These are phyloP conservation scores for Pestalotiopsis fici DNA, from an alignment of 2,329 filamentous ascomycete species.

Conservation along the genomic window DNA sequence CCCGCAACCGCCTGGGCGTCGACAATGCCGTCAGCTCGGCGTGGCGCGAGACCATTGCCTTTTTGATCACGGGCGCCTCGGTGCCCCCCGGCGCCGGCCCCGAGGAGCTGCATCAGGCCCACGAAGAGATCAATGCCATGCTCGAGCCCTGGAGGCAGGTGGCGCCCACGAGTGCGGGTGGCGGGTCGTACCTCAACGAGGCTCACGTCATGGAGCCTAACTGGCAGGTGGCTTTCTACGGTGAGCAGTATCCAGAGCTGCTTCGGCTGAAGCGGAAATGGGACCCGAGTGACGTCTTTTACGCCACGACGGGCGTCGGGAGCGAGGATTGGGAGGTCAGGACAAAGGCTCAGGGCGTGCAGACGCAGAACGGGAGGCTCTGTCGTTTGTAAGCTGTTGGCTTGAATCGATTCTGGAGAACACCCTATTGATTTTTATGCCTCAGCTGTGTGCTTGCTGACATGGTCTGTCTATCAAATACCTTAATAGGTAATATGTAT, in stretches of 20 bases:
- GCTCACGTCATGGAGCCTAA: slow-evolving; percentile 35
- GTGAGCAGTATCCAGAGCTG: slow-evolving; percentile 33
- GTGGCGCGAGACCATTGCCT: slow-evolving; percentile 31
- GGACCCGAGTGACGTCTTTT: slow-evolving; percentile 39
- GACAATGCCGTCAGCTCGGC: slow-evolving; percentile 34
- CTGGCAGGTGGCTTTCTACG: slow-evolving; percentile 36
- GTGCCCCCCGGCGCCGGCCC: slow-evolving; percentile 16
- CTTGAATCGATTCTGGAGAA: too few relatives aligned
- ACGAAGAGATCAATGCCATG: slow-evolving; percentile 30
- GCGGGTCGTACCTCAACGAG: slow-evolving; percentile 40
- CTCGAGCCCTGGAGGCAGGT: slow-evolving; percentile 26
- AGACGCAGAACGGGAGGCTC: background rate
- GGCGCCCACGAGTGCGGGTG: slow-evolving; percentile 20
- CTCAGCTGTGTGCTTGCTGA: too few relatives aligned
- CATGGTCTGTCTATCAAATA: too few relatives aligned
- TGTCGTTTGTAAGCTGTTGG: background rate
- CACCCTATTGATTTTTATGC: too few relatives aligned
- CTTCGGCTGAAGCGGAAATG: slow-evolving; percentile 41
- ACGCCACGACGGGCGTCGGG: slow-evolving; percentile 40
- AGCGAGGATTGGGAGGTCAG: slow-evolving; percentile 40
- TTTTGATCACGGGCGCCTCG: slow-evolving; percentile 23
- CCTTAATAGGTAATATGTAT: too few relatives aligned
- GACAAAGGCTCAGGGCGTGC: slow-evolving; percentile 13
- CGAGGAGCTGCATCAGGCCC: slow-evolving; percentile 23
- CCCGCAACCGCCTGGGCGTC: slow-evolving; percentile 26